Evolutionary conservation across 1,284 basidiomycete genomes (phyloP), one percentile per base, ranked within the genome.

Genomic region (Irpex rosettiformis): DNA sequence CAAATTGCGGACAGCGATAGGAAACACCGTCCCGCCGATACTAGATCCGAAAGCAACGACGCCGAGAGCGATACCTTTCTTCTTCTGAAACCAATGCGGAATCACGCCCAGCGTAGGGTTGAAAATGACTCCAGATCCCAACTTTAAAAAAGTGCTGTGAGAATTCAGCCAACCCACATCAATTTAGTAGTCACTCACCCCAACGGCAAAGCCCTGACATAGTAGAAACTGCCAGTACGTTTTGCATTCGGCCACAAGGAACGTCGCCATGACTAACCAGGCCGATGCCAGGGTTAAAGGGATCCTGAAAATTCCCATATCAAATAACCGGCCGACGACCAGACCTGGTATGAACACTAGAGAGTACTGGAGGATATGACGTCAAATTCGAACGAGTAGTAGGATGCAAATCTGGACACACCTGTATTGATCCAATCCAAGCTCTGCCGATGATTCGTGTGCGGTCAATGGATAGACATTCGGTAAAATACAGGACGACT

Each of bases 371-470:
- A 28, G 2, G 24, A n/a, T 6, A 55, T 40, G 18, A 7, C 51
- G 28, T 56, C 6, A 27, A 4, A 18, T 40, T 0, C 22, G 45
- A 47, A 24, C 3, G 10, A 54, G 56, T 40, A n/a, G n/a, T n/a
- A n/a, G n/a, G n/a, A n/a, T n/a, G 40, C 28, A 55, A 33, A n/a
- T 42, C 58, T 70, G 13, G 2, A 40, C 37, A 16, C 37, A 40
- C 37, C 18, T 40, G 37, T 40, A 40, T 40, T 90, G 88, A 88
- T 2, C 88, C 88, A 58, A 91, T 89, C 89, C 88, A 91, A 16
- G 87, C 80, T 48, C 85, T 88, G 52, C 13, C 3, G 13, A 37
- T 8, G 13, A 51, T 40, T n/a, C n/a, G 43, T 37, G 18, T 13
- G 48, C 2, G 48, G 16, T n/a, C 10, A 30, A 30, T 16, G 33